Percentiles rank a stretch among this genome's conserved stretches.
These are phyloP conservation scores for Evernia prunastri DNA, from an alignment of 495 filamentous ascomycete genomes.

Conservation along the genomic window DNA sequence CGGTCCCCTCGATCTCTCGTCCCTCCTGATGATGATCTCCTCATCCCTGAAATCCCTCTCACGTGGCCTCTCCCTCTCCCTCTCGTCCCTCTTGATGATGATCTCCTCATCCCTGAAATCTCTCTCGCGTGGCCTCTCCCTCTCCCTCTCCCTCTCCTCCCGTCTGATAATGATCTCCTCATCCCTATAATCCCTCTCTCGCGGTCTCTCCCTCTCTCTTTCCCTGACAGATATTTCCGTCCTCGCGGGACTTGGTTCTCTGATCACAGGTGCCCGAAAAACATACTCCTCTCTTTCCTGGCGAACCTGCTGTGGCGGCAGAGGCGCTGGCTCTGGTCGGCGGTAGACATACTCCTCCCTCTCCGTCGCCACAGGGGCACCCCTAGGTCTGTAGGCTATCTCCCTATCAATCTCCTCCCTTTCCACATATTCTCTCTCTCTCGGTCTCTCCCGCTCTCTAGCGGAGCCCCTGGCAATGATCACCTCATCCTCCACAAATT, in stretches of 20 bases:
- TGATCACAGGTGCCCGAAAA: conserved; percentile 18
- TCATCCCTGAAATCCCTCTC: conserved; percentile 26
- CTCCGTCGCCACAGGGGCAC: conserved; percentile 20
- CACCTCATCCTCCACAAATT: conserved; percentile 24
- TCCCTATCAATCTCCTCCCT: conserved; percentile 25
- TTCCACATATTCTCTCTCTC: conserved; percentile 22
- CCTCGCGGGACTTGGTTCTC: conserved; percentile 23
- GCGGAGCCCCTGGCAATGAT: conserved; percentile 13
- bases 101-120: conserved; percentile 24
- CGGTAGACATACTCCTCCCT: conserved; percentile 26
- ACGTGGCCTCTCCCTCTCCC: conserved; percentile 15
- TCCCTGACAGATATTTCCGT: conserved; percentile 30
- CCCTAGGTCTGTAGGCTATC: conserved; percentile 21
- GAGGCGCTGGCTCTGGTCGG: conserved; percentile 18
- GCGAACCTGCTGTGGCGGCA: conserved; percentile 16
- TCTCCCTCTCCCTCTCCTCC: conserved; percentile 16
- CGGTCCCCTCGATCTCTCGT: conserved; percentile 24
- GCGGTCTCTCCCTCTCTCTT: conserved; percentile 18
- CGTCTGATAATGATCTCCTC: conserved; percentile 18
- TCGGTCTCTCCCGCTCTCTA: conserved; percentile 16
- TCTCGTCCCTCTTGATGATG: neutral
- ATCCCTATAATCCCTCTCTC: conserved; percentile 22
- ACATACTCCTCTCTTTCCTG: conserved; percentile 27
- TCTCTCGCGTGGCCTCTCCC: conserved; percentile 12
- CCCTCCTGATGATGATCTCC: conserved; percentile 31